A percentile compares a stretch with the other conserved stretches of the same genome.
These are phyloP conservation scores for Jacaranda copaia DNA, from an alignment of 257 asterid genomes.

Conservation along the genomic window DNA sequence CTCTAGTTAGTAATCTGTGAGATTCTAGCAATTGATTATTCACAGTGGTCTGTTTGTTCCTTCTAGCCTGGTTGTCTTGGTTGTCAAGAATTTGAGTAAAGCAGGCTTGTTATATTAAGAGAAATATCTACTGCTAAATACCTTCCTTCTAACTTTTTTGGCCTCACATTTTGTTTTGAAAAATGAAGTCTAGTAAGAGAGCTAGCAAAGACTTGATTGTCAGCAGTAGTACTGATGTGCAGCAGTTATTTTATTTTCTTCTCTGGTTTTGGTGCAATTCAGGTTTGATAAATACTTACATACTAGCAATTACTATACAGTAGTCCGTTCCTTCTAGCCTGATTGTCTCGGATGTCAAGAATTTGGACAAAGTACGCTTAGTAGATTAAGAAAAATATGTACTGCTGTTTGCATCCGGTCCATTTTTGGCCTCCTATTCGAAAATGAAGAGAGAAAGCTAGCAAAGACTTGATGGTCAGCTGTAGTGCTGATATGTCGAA, in stretches of 20 bases:
- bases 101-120: slow-evolving; percentile 13
- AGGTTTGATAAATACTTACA: too few species aligned
- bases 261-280: too few species aligned
- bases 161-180: too few species aligned
- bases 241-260: too few species aligned
- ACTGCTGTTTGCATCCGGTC: neutral
- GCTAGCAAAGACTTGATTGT: too few species aligned
- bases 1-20: slow-evolving; percentile 17
- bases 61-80: slow-evolving; percentile 18
- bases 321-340: neutral
- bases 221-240: too few species aligned
- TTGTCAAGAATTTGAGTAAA: neutral
- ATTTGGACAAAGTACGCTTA: neutral
- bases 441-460: slow-evolving; percentile 2
- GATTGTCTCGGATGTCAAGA: neutral
- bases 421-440: neutral
- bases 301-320: neutral
- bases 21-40: neutral
- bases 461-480: neutral
- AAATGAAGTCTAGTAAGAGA: too few species aligned
- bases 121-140: too few species aligned
- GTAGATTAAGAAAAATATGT: neutral
- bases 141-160: too few species aligned
- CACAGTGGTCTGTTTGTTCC: neutral
- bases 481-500: neutral